A percentile compares a stretch with the other conserved stretches of the same genome.
Evolutionary conservation across 2,329 filamentous ascomycete genomes (phyloP).

Genomic region (Trichophyton verrucosum): DNA sequence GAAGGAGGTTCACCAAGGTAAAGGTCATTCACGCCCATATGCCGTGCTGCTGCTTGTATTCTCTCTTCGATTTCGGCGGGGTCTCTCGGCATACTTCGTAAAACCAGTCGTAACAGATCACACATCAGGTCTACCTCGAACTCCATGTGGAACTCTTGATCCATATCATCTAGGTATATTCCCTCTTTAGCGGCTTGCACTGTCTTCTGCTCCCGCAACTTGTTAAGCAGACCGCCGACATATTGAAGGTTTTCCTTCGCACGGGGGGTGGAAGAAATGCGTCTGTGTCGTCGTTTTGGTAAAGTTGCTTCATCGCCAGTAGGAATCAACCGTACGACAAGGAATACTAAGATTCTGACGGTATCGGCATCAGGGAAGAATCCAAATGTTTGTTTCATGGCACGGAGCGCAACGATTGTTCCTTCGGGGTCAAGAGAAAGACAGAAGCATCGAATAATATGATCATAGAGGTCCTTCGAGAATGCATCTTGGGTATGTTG

Average conservation of each 20-base stretch:
- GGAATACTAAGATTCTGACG: constrained; percentile 37
- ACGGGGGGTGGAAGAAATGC: constrained; percentile 29
- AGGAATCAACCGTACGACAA: constrained; percentile 34
- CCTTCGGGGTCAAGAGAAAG: constrained; percentile 38
- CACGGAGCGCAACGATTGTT: constrained; percentile 38
- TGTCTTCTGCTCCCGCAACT: constrained; percentile 30
- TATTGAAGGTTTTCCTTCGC: constrained; percentile 35
- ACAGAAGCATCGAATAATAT: constrained; percentile 42
- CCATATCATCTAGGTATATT: constrained; percentile 24
- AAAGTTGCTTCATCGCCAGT: constrained; percentile 20
- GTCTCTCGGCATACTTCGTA: constrained; percentile 23
- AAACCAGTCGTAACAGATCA: constrained; percentile 30
- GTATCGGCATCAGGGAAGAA: constrained; percentile 37
- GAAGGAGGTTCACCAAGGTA: constrained; percentile 19
- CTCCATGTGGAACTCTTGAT: constrained; percentile 25
- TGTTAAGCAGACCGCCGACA: constrained; percentile 34
- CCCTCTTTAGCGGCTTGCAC: constrained; percentile 23
- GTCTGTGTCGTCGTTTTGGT: constrained; percentile 28
- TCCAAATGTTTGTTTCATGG: constrained; percentile 33
- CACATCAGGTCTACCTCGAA: constrained; percentile 34
- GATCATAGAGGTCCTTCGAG: constrained; percentile 39
- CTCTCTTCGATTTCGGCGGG: constrained; percentile 22
- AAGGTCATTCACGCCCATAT: constrained; percentile 27
- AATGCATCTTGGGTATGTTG: constrained; percentile 27
- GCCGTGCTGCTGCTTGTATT: constrained; percentile 23